These are phyloP conservation scores for Aspergillus carlsbadensis DNA, from an alignment of 495 filamentous ascomycete genomes.

Conservation along the genomic window DNA sequence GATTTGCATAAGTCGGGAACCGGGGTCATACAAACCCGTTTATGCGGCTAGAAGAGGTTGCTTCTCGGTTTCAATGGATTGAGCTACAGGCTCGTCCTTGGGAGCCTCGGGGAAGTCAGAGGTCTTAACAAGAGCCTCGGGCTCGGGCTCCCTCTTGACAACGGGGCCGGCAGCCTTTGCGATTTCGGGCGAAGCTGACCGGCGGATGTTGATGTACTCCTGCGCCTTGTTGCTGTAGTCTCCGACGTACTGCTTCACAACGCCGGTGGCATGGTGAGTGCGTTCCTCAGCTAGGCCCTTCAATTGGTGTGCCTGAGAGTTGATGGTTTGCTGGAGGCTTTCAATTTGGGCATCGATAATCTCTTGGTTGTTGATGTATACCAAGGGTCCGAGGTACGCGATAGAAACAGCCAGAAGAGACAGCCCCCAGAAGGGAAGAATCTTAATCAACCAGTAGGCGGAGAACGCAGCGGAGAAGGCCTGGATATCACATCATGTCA, in stretches of 20 bases:
- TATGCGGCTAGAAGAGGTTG: constrained; percentile 41
- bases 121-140: constrained; percentile 41
- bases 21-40: constrained; percentile 3
- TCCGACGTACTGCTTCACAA: constrained; percentile 76
- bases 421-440: constrained; percentile 92
- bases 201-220: constrained; percentile 60
- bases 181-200: constrained; percentile 48
- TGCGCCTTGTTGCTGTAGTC: constrained; percentile 87
- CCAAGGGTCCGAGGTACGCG: constrained; percentile 80
- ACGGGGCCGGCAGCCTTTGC: constrained; percentile 35
- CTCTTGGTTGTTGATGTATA: constrained; percentile 93
- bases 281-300: constrained; percentile 78
- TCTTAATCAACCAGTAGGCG: constrained; percentile 91
- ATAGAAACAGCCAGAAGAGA: constrained; percentile 71
- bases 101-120: constrained; percentile 68
- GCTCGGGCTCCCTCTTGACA: constrained; percentile 55
- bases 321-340: constrained; percentile 67
- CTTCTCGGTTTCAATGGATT: constrained; percentile 29
- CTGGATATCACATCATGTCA: constrained; percentile 39
- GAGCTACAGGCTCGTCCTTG: constrained; percentile 47
- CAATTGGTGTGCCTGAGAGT: constrained; percentile 78
- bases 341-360: constrained; percentile 83
- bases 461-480: constrained; percentile 76
- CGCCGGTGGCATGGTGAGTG: constrained; percentile 70
- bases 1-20: not conserved